These are phyloP conservation scores for Suhomyces anneliseae DNA, from an alignment of 1,139 yeast species.

Conservation along the genomic window DNA sequence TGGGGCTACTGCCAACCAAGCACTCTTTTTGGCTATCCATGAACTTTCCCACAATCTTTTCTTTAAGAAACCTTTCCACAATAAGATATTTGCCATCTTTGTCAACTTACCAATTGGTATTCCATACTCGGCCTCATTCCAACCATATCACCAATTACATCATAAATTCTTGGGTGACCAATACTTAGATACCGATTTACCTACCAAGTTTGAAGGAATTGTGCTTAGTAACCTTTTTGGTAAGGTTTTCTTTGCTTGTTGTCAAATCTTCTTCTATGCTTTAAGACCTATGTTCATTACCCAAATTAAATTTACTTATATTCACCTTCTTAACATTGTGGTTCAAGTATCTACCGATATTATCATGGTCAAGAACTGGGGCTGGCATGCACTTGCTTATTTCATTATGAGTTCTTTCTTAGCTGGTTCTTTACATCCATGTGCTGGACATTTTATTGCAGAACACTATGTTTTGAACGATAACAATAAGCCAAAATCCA, in stretches of 20 bases:
- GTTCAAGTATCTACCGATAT: constrained; percentile 61
- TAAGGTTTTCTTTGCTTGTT: constrained; percentile 86
- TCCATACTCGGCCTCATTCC: constrained; percentile 88
- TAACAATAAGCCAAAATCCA: constrained; percentile 47
- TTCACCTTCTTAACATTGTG: constrained; percentile 69
- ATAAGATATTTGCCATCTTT: constrained; percentile 73
- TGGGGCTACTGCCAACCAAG: constrained; percentile 87
- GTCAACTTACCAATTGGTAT: constrained; percentile 85
- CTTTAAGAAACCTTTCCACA: constrained; percentile 76
- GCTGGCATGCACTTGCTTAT: constrained; percentile 63
- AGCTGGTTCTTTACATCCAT: constrained; percentile 91
- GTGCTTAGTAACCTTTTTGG: constrained; percentile 77
- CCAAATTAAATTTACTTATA: constrained; percentile 66
- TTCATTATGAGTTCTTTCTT: constrained; percentile 75
- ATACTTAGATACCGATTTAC: constrained; percentile 81
- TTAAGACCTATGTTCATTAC: constrained; percentile 86
- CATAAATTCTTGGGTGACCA: constrained; percentile 92
- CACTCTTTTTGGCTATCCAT: constrained; percentile 82
- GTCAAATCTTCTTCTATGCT: constrained; percentile 87
- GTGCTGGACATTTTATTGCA: constrained; percentile 94
- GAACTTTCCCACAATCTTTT: constrained; percentile 83
- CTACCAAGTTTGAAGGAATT: constrained; percentile 74
- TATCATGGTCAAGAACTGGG: constrained; percentile 58
- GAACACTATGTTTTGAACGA: constrained; percentile 79
- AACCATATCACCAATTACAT: constrained; percentile 88